Evolutionary conservation across 768 basidiomycete species (phyloP).

Genomic region (Grammothele lineata): DNA sequence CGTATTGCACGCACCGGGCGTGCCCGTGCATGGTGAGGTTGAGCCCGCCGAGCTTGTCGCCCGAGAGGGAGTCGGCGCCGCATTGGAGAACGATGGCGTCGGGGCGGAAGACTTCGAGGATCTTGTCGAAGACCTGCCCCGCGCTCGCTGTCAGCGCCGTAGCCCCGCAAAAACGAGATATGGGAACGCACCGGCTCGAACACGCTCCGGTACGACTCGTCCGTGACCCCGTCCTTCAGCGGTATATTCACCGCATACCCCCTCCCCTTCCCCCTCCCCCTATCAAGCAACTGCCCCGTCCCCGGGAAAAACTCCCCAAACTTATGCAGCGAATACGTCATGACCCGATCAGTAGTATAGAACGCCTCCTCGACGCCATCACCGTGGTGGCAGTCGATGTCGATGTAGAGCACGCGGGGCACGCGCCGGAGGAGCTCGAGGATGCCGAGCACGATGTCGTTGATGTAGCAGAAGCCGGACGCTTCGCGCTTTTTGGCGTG

Average conservation of each 20-base stretch:
- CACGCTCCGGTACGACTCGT: constrained; percentile 81
- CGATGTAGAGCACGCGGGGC: constrained; percentile 91
- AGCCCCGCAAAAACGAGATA: neutral
- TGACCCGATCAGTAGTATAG: constrained; percentile 94
- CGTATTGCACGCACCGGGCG: constrained; percentile 83
- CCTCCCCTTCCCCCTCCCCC: constrained; percentile 77
- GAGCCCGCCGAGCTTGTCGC: constrained; percentile 94
- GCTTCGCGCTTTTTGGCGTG: constrained; percentile 99
- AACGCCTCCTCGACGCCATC: constrained; percentile 99
- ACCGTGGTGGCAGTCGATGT: constrained; percentile 98
- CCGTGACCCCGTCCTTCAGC: constrained; percentile 89
- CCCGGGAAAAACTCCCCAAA: constrained; percentile 95
- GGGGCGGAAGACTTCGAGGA: constrained; percentile 86
- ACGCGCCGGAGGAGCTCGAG: constrained; percentile 85
- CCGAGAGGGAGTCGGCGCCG: constrained; percentile 92
- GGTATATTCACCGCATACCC: constrained; percentile 93
- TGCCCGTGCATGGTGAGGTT: constrained; percentile 96
- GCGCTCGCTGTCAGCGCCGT: constrained; percentile 3
- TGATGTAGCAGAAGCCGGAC: constrained; percentile 98
- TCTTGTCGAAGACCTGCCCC: constrained; percentile 71
- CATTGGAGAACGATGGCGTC: constrained; percentile 90
- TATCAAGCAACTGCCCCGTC: constrained; percentile 82
- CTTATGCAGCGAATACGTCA: constrained; percentile 97
- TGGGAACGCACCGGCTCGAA: constrained; percentile 75
- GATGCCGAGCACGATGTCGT: constrained; percentile 93